phyloP scores from a whole-genome alignment of 768 basidiomycete species.

The Auriscalpium microsporum region DNA sequence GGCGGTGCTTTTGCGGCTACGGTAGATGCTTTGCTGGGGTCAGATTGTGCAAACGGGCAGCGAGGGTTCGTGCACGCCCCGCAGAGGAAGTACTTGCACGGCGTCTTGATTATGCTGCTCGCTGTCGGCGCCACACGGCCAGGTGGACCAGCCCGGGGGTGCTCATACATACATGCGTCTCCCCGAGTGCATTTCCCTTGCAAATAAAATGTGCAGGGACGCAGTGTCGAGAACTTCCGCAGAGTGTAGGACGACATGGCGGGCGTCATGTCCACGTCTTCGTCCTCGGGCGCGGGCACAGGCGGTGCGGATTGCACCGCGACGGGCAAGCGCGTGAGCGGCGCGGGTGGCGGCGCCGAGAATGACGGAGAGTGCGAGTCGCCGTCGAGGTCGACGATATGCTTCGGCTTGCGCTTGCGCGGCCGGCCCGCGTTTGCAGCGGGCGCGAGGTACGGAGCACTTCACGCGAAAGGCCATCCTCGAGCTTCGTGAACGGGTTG shows the following conservation, averaged over 20 bases:
- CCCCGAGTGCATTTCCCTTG: neutral
- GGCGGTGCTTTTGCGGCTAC: neutral
- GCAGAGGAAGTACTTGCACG: neutral
- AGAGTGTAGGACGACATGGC: neutral
- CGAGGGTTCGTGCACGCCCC: neutral
- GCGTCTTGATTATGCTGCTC: neutral
- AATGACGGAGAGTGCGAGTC: slow-evolving; percentile 3
- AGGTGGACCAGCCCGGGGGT: neutral
- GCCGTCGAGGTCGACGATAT: slow-evolving; percentile 74
- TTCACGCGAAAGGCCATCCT: slow-evolving; percentile 63
- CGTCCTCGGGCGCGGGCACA: slow-evolving; percentile 3
- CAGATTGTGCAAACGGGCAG: neutral
- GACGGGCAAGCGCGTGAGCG: too few relatives aligned
- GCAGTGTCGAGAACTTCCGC: neutral
- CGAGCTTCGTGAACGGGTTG: slow-evolving; percentile 70
- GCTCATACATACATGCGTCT: neutral
- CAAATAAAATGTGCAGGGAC: neutral
- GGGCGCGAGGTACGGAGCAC: slow-evolving; percentile 49
- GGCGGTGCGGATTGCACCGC: neutral
- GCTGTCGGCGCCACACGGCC: too few relatives aligned
- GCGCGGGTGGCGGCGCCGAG: too few relatives aligned
- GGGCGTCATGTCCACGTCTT: neutral
- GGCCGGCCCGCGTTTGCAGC: slow-evolving; percentile 32
- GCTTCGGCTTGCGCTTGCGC: slow-evolving; percentile 51
- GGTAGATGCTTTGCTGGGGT: neutral